Evolutionary conservation across 331 rosid species (phyloP).

Genomic region (Pyracantha coccinea): DNA sequence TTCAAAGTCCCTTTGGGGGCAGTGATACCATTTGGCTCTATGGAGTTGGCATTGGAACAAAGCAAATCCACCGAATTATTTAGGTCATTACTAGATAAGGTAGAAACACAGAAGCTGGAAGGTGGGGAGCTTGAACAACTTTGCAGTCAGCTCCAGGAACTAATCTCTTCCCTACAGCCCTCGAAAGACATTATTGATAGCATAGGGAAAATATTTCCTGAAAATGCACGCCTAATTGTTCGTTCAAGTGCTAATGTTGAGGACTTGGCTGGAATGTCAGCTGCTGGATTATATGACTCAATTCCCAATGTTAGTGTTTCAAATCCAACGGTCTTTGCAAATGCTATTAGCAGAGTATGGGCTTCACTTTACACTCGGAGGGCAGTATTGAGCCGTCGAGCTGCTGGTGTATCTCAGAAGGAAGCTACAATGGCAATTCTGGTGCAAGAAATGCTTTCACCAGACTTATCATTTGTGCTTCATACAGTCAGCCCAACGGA

Average conservation of each 20-base stretch:
- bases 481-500: constrained; percentile 70
- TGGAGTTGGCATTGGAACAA: constrained; percentile 74
- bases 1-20: constrained; percentile 83
- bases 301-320: constrained; percentile 86
- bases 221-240: constrained; percentile 62
- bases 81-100: constrained; percentile 46
- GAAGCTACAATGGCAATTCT: constrained; percentile 88
- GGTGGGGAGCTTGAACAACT: constrained; percentile 63
- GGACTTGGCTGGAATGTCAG: constrained; percentile 97
- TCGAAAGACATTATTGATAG: constrained; percentile 51
- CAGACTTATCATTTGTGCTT: constrained; percentile 84
- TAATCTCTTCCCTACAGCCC: constrained; percentile 57
- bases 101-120: constrained; percentile 66
- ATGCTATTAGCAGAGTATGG: constrained; percentile 77
- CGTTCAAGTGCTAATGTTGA: constrained; percentile 97
- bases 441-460: constrained; percentile 95
- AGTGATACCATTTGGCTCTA: constrained; percentile 88
- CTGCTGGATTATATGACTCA: constrained; percentile 94
- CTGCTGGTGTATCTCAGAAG: constrained; percentile 74
- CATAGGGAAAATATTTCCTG: constrained; percentile 55
- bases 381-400: constrained; percentile 85
- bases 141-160: constrained; percentile 66
- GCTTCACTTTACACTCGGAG: constrained; percentile 84
- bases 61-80: constrained; percentile 54
- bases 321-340: constrained; percentile 56